Evolutionary conservation across 768 basidiomycete species (phyloP).

Genomic region (Lactifluus piperatus): DNA sequence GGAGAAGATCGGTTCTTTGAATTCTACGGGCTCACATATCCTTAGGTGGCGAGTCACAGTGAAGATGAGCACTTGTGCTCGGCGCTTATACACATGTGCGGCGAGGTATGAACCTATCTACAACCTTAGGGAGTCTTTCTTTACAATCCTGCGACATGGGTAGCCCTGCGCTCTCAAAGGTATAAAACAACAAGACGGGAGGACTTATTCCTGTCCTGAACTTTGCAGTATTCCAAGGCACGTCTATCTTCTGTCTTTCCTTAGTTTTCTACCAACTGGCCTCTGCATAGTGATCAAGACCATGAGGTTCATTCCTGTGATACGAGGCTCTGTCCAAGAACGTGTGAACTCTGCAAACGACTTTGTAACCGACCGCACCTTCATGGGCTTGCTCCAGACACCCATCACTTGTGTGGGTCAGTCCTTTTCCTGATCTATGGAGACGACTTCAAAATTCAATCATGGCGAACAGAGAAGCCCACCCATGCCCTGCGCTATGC

Average conservation of each 20-base stretch:
- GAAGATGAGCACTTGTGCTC: conserved; percentile 47
- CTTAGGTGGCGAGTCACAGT: conserved; percentile 39
- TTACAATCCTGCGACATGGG: not conserved
- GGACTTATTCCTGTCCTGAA: conserved; percentile 11
- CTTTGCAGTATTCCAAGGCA: conserved; percentile 7
- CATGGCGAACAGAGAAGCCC: conserved; percentile 34
- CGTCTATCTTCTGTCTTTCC: not conserved
- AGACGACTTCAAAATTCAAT: not conserved
- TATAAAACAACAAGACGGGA: not conserved
- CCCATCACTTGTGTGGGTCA: conserved; percentile 51
- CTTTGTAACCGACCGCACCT: conserved; percentile 43
- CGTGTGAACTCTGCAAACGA: conserved; percentile 47
- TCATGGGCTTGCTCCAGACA: conserved; percentile 36
- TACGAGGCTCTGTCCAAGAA: conserved; percentile 41
- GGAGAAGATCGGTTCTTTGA: too few relatives aligned
- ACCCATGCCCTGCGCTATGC: conserved; percentile 39
- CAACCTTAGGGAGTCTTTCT: not conserved
- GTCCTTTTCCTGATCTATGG: conserved; percentile 10
- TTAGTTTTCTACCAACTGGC: not conserved
- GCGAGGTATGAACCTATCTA: conserved; percentile 31
- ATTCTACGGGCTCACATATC: not conserved
- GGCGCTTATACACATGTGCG: conserved; percentile 46
- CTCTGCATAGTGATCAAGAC: conserved; percentile 31
- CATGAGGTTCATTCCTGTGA: conserved; percentile 46
- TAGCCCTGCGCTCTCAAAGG: conserved; percentile 17